These are phyloP conservation scores for Aspergillus sp. DNA, from an alignment of 2,329 filamentous ascomycete species.

Conservation along the genomic window DNA sequence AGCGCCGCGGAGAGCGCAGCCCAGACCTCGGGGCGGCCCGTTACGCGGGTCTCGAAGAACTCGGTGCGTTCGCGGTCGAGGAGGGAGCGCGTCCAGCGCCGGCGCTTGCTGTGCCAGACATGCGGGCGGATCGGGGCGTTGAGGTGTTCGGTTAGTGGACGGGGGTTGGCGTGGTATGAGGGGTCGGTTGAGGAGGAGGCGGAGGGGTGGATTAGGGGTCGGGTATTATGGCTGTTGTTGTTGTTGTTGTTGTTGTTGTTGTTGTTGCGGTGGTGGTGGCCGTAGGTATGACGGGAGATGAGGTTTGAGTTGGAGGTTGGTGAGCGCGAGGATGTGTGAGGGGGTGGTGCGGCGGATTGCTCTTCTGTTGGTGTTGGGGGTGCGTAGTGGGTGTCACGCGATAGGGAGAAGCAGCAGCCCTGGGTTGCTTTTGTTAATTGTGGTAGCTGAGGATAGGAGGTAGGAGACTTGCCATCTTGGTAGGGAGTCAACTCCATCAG, in stretches of 20 bases:
- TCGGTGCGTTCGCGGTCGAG: conserved; percentile 74
- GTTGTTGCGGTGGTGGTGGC: not conserved
- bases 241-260: conserved; percentile 1
- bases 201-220: conserved; percentile 1
- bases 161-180: conserved; percentile 13
- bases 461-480: conserved; percentile 42
- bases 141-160: conserved; percentile 62
- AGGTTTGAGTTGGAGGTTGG: not conserved
- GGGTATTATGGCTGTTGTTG: not conserved
- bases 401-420: conserved; percentile 48
- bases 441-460: conserved; percentile 1
- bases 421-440: conserved; percentile 21
- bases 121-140: conserved; percentile 71
- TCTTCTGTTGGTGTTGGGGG: conserved; percentile 30
- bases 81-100: conserved; percentile 70
- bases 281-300: not conserved
- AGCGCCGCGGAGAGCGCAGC: conserved; percentile 71
- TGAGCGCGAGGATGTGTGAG: conserved; percentile 17
- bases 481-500: conserved; percentile 34
- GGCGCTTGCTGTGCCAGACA: conserved; percentile 66
- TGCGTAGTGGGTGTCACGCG: conserved; percentile 39
- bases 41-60: conserved; percentile 90
- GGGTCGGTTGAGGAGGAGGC: conserved; percentile 21
- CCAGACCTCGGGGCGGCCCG: conserved; percentile 79
- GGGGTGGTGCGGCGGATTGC: conserved; percentile 4